These are phyloP conservation scores for Knoxia roxburghii DNA, from an alignment of 257 asterid genomes.

Conservation along the genomic window DNA sequence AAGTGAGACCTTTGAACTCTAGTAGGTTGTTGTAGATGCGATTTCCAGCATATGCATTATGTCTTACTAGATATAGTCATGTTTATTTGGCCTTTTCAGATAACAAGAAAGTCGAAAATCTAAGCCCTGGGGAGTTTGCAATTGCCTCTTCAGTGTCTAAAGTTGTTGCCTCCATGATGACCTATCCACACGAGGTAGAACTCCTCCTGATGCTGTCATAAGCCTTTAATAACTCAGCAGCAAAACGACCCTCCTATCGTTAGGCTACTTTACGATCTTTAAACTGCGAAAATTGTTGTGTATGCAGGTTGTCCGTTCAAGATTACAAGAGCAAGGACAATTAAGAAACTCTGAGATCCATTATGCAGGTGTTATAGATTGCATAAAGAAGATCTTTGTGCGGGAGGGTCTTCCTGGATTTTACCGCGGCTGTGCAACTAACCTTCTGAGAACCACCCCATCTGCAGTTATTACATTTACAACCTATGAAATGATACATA, in stretches of 20 bases:
- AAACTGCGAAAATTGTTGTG: neutral
- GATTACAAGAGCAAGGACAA: conserved; percentile 96
- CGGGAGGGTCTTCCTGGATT: conserved; percentile 77
- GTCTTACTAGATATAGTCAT: conserved; percentile 1
- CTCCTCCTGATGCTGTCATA: neutral
- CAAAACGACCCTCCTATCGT: neutral
- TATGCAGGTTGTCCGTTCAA: conserved; percentile 80
- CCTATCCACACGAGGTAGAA: conserved; percentile 95
- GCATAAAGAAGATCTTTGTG: conserved; percentile 53
- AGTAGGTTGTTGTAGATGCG: neutral
- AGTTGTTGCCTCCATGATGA: conserved; percentile 73
- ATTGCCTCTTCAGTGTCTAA: conserved; percentile 81
- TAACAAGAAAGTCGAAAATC: conserved; percentile 48
- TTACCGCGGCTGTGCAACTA: conserved; percentile 95
- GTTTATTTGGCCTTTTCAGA: conserved; percentile 31
- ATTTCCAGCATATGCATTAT: neutral
- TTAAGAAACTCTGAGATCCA: conserved; percentile 40
- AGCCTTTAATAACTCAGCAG: neutral
- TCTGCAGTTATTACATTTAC: conserved; percentile 91
- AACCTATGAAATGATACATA: conserved; percentile 81
- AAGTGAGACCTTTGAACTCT: conserved; percentile 37
- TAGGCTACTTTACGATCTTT: neutral
- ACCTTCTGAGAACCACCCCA: conserved; percentile 90
- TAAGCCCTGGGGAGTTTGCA: conserved; percentile 64
- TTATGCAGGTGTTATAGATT: conserved; percentile 69